These are phyloP conservation scores for Chara braunii DNA, from an alignment of 139 green algal species.

Conservation along the genomic window DNA sequence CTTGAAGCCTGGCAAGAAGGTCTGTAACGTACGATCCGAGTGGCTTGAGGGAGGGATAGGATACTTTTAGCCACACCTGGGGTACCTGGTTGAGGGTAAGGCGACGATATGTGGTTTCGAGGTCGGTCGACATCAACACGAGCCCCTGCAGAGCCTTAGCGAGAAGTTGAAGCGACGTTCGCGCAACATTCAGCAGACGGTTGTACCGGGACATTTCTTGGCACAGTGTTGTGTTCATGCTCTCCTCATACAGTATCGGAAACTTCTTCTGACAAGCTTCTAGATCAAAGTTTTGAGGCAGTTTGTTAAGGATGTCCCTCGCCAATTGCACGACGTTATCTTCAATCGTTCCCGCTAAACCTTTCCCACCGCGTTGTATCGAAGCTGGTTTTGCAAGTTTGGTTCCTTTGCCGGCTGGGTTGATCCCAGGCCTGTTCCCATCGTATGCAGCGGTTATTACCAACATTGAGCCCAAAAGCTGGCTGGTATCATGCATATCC, in stretches of 20 bases:
- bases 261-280: slow-evolving; percentile 33
- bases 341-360: slow-evolving; percentile 17
- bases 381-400: background rate
- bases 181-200: slow-evolving; percentile 53
- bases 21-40: slow-evolving; percentile 31
- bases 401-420: too few relatives aligned
- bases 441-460: slow-evolving; percentile 38
- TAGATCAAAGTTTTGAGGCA: slow-evolving; percentile 48
- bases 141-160: slow-evolving; percentile 63
- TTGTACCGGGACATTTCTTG: slow-evolving; percentile 49
- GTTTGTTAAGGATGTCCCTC: slow-evolving; percentile 48
- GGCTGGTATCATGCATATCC: slow-evolving; percentile 52
- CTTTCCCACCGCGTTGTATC: background rate
- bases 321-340: slow-evolving; percentile 45
- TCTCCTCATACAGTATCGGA: slow-evolving; percentile 45
- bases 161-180: slow-evolving; percentile 53
- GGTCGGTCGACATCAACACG: slow-evolving; percentile 65
- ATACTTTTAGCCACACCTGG: slow-evolving; percentile 28
- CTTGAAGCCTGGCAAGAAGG: slow-evolving; percentile 25
- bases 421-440: too few relatives aligned
- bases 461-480: slow-evolving; percentile 56
- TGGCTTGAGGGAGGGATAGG: slow-evolving; percentile 35
- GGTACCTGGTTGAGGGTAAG: slow-evolving; percentile 44
- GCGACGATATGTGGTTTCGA: slow-evolving; percentile 60
- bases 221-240: slow-evolving; percentile 44